phyloP scores from a whole-genome alignment of 768 basidiomycete species.

The Russula sp. region DNA sequence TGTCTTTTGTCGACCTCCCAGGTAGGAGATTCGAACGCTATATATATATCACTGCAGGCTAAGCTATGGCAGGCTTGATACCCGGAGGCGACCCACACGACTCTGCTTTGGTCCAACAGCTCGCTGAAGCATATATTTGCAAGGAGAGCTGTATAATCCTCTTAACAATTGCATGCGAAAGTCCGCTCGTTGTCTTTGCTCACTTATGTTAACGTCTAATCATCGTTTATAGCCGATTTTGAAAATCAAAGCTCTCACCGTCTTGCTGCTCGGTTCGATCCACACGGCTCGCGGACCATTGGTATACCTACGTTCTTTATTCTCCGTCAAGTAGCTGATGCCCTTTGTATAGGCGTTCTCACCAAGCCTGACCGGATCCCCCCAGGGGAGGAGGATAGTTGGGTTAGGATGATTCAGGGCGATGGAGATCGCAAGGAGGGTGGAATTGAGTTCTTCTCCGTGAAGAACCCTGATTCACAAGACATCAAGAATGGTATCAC shows the following conservation, averaged over 20 bases:
- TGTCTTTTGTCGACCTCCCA: constrained; percentile 39
- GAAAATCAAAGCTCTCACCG: constrained; percentile 72
- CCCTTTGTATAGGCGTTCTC: constrained; percentile 1
- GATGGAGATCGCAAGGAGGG: neutral
- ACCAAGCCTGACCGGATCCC: constrained; percentile 17
- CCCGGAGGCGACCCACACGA: constrained; percentile 49
- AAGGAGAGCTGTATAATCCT: constrained; percentile 61
- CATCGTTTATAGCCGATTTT: constrained; percentile 52
- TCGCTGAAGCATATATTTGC: constrained; percentile 55
- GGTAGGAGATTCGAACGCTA: constrained; percentile 26
- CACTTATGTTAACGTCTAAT: neutral
- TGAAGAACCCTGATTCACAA: constrained; percentile 22
- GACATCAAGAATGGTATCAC: constrained; percentile 19
- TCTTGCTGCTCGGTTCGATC: constrained; percentile 54
- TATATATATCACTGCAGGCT: neutral
- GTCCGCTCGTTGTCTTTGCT: constrained; percentile 32
- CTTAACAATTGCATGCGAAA: constrained; percentile 57
- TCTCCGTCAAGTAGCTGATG: neutral
- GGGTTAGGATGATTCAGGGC: constrained; percentile 10
- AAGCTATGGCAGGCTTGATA: constrained; percentile 43
- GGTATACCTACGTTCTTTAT: constrained; percentile 38
- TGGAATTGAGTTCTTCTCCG: constrained; percentile 13
- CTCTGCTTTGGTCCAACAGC: constrained; percentile 52
- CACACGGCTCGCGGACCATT: constrained; percentile 60
- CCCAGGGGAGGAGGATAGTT: constrained; percentile 11